Evolutionary conservation across 73 alveolate genomes (phyloP), one percentile per base, ranked within the genome.

Genomic region (Blepharisma japonicum): DNA sequence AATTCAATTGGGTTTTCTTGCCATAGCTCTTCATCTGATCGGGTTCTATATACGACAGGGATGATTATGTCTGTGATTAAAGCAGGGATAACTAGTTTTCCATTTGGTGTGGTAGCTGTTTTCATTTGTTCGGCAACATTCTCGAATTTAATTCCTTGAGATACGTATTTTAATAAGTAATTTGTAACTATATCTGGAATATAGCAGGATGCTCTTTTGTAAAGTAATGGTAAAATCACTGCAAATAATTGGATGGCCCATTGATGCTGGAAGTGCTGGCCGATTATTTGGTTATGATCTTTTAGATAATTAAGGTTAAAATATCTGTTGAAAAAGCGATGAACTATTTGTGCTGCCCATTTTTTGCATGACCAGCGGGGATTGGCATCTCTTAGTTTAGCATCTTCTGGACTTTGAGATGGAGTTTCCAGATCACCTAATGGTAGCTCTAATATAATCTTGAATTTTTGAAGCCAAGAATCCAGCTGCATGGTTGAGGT

Each of bases 271-370:
- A 61, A 61, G 47, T 61, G 23, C 48, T 61, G 47, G 74, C 74
- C 74, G 14, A 61, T 61, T 0, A 25, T 14, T 39, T 61, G 14
- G 47, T 61, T n/a, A 25, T 61, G 74, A 5, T 61, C 74, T 61
- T 25, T 14, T 61, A 61, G 47, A 25, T 61, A 61, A 8, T 0
- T 4, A 9, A 25, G 11, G 47, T 61, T 61, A 39, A 61, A 61
- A 25, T 61, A 61, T 39, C 46, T 61, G 74, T 61, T 61, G 47
- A 61, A 61, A 25, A 61, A 61, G 4, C 74, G 39, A 25, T 61
- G 74, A 0, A 61, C 18, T 8, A 61, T 61, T 61, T 61, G 74
- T 14, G 74, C 38, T 20, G 50, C 11, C 74, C 74, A 61, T 61
- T 61, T 61, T 61, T 61, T 61, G 23, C 74, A 61, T 9, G 14